A percentile compares a stretch with the other conserved stretches of the same genome.
Conservation (phyloP, 2,329 filamentous ascomycete genomes). For the Exophiala oligosperma region DNA sequence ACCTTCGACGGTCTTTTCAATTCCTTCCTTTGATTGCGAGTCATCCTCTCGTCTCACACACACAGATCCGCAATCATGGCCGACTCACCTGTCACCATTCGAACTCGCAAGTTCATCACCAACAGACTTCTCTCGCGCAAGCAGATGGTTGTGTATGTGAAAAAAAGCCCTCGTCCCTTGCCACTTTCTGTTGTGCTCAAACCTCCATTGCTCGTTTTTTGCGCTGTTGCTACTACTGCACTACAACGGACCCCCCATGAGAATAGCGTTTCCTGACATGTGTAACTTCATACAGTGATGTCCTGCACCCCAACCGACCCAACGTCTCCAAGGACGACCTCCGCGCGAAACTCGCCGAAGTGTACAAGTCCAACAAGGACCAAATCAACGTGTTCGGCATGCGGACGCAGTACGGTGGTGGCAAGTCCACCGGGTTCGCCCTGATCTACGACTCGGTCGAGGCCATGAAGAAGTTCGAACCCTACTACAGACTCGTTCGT, state of each 20-base stretch:
- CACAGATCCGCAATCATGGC: conserved; percentile 70
- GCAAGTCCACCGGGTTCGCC: conserved; percentile 98
- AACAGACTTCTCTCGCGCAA: conserved; percentile 98
- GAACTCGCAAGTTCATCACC: conserved; percentile 99
- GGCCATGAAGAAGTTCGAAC: conserved; percentile 99
- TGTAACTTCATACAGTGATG: conserved; percentile 66
- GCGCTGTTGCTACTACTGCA: neutral
- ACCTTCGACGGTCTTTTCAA: neutral
- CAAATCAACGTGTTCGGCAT: conserved; percentile 98
- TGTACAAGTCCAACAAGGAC: conserved; percentile 99
- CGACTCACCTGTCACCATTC: conserved; percentile 75
- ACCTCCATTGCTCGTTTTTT: too few relatives aligned
- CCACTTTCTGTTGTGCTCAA: too few relatives aligned
- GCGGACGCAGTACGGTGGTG: conserved; percentile 97
- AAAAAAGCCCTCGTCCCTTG: neutral
- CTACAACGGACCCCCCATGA: too few relatives aligned
- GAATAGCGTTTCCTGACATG: neutral
- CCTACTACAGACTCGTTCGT: conserved; percentile 92
- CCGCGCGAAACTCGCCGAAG: conserved; percentile 85
- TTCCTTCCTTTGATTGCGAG: conserved; percentile 17
- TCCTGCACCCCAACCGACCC: conserved; percentile 97
- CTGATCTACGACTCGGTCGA: conserved; percentile 98
- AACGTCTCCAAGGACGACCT: conserved; percentile 99
- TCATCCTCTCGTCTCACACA: conserved; percentile 6
- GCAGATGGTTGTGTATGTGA: conserved; percentile 97